phyloP scores from a whole-genome alignment of 2,329 filamentous ascomycete species.

The Penicillium sp. region DNA sequence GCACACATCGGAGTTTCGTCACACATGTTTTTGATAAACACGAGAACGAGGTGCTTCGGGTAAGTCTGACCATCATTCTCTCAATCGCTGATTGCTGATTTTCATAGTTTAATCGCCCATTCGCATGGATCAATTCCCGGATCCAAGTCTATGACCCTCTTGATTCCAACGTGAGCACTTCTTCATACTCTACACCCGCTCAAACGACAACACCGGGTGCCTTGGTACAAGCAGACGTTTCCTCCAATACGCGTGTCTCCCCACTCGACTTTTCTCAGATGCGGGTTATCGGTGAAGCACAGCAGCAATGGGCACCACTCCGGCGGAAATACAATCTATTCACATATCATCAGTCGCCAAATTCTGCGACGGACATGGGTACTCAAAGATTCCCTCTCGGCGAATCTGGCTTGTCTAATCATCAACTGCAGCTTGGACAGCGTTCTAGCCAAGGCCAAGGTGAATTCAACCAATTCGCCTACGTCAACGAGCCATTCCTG shows the following conservation, averaged over 20 bases:
- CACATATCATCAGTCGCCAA: conserved; percentile 55
- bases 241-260: conserved; percentile 57
- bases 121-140: conserved; percentile 64
- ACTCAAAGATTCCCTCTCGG: conserved; percentile 48
- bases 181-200: conserved; percentile 48
- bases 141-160: conserved; percentile 62
- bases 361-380: conserved; percentile 39
- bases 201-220: conserved; percentile 51
- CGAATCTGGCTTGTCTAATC: conserved; percentile 53
- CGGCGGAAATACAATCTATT: conserved; percentile 68
- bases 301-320: conserved; percentile 66
- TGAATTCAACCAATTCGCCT: conserved; percentile 63
- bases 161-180: conserved; percentile 35
- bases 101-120: conserved; percentile 61
- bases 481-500: conserved; percentile 64
- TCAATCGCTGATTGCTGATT: conserved; percentile 14
- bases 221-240: conserved; percentile 43
- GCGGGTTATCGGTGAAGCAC: conserved; percentile 65
- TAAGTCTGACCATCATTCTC: conserved; percentile 28
- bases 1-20: conserved; percentile 66
- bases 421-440: conserved; percentile 50
- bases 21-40: conserved; percentile 67
- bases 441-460: conserved; percentile 38
- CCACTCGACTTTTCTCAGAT: conserved; percentile 59
- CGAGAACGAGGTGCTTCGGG: conserved; percentile 62